Conservation (phyloP, 257 asterid genomes). For the Plantago elongata region DNA sequence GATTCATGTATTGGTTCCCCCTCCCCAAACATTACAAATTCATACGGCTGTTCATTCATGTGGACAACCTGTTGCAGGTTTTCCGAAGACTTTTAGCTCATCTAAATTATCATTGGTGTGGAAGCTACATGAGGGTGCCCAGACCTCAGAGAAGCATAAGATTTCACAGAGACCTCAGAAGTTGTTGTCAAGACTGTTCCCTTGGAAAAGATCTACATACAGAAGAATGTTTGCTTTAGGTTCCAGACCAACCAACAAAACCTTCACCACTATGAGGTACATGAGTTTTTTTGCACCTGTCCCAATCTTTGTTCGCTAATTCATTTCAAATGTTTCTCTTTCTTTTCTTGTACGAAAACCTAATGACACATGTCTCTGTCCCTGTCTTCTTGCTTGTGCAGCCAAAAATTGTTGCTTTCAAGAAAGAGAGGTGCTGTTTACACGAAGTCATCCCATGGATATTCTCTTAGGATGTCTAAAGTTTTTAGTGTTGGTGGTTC, state of each 20-base stretch:
- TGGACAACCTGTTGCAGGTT: slow-evolving; percentile 32
- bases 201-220: slow-evolving; percentile 67
- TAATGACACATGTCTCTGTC: slow-evolving; percentile 19
- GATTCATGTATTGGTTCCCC: background rate
- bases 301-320: slow-evolving; percentile 10
- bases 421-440: slow-evolving; percentile 78
- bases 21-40: background rate
- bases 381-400: slow-evolving; percentile 26
- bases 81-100: slow-evolving; percentile 33
- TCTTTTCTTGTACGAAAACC: slow-evolving; percentile 13
- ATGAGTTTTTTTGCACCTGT: slow-evolving; percentile 19
- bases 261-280: slow-evolving; percentile 52
- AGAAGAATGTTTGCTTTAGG: slow-evolving; percentile 44
- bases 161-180: slow-evolving; percentile 38
- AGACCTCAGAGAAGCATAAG: slow-evolving; percentile 42
- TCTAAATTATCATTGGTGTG: slow-evolving; percentile 66
- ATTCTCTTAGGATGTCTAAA: slow-evolving; percentile 75
- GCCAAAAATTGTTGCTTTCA: slow-evolving; percentile 60
- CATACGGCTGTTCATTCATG: background rate
- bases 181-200: slow-evolving; percentile 46
- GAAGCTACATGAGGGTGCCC: slow-evolving; percentile 46
- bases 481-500: slow-evolving; percentile 70
- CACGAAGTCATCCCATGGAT: slow-evolving; percentile 76
- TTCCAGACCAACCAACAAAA: slow-evolving; percentile 32
- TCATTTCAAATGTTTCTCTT: background rate